These are phyloP conservation scores for Sporothrix schenckii DNA, from an alignment of 2,329 filamentous ascomycete species.

Conservation along the genomic window DNA sequence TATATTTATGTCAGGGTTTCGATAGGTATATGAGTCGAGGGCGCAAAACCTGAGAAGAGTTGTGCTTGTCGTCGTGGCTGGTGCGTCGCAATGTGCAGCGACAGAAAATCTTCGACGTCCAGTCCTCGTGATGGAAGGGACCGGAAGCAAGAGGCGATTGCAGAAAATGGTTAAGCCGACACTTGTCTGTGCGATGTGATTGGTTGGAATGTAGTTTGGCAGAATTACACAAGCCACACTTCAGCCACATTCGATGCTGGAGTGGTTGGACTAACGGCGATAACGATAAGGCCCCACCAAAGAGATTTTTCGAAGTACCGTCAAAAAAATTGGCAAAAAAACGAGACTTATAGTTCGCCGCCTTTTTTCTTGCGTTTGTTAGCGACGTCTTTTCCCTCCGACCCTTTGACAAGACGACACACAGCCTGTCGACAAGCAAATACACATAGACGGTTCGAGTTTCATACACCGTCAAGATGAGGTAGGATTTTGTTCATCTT, in stretches of 20 bases:
- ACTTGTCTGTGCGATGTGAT: neutral
- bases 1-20: neutral
- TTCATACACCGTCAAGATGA: slow-evolving; percentile 22
- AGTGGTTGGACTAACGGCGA: slow-evolving; percentile 11
- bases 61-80: slow-evolving; percentile 28
- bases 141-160: slow-evolving; percentile 1
- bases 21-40: neutral
- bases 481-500: neutral
- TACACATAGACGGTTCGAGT: slow-evolving; percentile 13
- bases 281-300: slow-evolving; percentile 37
- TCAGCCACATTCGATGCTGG: slow-evolving; percentile 22
- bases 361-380: slow-evolving; percentile 32
- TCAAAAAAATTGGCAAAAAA: slow-evolving; percentile 33
- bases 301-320: slow-evolving; percentile 31
- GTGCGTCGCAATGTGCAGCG: neutral
- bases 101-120: slow-evolving; percentile 3
- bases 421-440: slow-evolving; percentile 13
- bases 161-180: slow-evolving; percentile 6
- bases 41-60: neutral
- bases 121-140: slow-evolving; percentile 21
- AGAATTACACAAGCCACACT: slow-evolving; percentile 26
- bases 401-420: slow-evolving; percentile 12
- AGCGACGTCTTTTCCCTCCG: slow-evolving; percentile 14
- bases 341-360: slow-evolving; percentile 30
- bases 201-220: neutral